Percentiles rank a stretch among this genome's conserved stretches.
phyloP scores from a whole-genome alignment of 2,329 filamentous ascomycete genomes.

The Penicillium nordicum region DNA sequence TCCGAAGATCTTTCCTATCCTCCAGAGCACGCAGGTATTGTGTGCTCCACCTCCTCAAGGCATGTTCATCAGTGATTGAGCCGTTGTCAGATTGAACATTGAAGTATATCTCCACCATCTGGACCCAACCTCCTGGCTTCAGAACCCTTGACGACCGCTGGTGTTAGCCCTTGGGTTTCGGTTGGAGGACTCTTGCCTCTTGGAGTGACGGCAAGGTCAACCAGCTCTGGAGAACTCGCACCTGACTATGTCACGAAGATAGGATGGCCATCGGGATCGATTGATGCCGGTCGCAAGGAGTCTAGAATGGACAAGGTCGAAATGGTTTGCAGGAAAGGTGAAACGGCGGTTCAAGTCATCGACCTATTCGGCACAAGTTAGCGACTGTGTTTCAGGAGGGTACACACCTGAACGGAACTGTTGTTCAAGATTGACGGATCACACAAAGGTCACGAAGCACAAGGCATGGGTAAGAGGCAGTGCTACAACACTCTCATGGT shows the following conservation, averaged over 20 bases:
- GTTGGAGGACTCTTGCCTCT: background rate
- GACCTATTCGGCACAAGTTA: conserved; percentile 42
- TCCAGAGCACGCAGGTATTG: conserved; percentile 61
- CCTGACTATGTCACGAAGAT: conserved; percentile 69
- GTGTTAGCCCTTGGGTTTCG: conserved; percentile 8
- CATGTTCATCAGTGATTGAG: conserved; percentile 65
- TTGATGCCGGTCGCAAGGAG: conserved; percentile 62
- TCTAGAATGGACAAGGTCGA: conserved; percentile 79
- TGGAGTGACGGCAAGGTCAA: background rate
- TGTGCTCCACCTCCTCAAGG: conserved; percentile 63
- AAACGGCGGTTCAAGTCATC: conserved; percentile 69
- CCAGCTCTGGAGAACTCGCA: conserved; percentile 23
- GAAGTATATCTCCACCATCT: conserved; percentile 84
- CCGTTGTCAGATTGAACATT: conserved; percentile 85
- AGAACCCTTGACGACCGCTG: conserved; percentile 41
- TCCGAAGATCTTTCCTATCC: conserved; percentile 63
- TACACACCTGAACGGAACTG: background rate
- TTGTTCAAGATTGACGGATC: background rate
- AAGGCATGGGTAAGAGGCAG: background rate
- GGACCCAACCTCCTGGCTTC: conserved; percentile 76
- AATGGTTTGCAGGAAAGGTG: conserved; percentile 66
- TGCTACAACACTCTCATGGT: background rate
- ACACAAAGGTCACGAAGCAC: background rate
- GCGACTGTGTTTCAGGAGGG: conserved; percentile 8
- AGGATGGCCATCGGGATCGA: conserved; percentile 67